phyloP scores from a whole-genome alignment of 2,329 filamentous ascomycete species.

The Cercospora sesami region DNA sequence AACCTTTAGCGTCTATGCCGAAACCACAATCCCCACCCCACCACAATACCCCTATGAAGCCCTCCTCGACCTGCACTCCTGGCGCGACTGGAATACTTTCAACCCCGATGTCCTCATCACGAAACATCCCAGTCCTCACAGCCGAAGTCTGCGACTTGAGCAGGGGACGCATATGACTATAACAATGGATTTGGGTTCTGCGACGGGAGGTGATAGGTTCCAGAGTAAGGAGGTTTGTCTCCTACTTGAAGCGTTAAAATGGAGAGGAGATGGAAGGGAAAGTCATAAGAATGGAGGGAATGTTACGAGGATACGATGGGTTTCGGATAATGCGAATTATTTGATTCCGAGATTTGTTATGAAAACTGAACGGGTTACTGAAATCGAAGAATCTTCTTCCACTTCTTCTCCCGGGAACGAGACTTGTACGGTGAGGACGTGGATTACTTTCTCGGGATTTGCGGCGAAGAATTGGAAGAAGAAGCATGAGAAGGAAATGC shows the following conservation, averaged over 20 bases:
- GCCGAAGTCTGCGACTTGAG: conserved; percentile 27
- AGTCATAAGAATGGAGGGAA: conserved; percentile 21
- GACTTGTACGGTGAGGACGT: conserved; percentile 43
- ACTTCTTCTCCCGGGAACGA: conserved; percentile 27
- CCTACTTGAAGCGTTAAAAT: conserved; percentile 37
- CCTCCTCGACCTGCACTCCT: conserved; percentile 48
- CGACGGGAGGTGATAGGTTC: conserved; percentile 25
- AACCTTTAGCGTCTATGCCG: conserved; percentile 37
- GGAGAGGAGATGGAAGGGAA: conserved; percentile 26
- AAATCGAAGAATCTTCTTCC: conserved; percentile 41
- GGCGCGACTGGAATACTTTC: conserved; percentile 52
- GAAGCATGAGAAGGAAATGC: conserved; percentile 44
- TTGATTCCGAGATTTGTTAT: conserved; percentile 40
- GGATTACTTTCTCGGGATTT: conserved; percentile 49
- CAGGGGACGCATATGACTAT: conserved; percentile 50
- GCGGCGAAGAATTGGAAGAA: conserved; percentile 46
- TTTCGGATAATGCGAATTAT: conserved; percentile 35
- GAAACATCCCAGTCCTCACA: conserved; percentile 40
- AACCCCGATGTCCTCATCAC: conserved; percentile 49
- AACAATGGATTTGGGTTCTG: conserved; percentile 44
- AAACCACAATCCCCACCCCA: conserved; percentile 44
- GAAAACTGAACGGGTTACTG: conserved; percentile 50
- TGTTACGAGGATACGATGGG: conserved; percentile 38
- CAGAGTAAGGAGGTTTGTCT: conserved; percentile 40
- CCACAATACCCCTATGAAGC: conserved; percentile 47